phyloP scores from a whole-genome alignment of 2,329 filamentous ascomycete species.

The Fusarium sp. region DNA sequence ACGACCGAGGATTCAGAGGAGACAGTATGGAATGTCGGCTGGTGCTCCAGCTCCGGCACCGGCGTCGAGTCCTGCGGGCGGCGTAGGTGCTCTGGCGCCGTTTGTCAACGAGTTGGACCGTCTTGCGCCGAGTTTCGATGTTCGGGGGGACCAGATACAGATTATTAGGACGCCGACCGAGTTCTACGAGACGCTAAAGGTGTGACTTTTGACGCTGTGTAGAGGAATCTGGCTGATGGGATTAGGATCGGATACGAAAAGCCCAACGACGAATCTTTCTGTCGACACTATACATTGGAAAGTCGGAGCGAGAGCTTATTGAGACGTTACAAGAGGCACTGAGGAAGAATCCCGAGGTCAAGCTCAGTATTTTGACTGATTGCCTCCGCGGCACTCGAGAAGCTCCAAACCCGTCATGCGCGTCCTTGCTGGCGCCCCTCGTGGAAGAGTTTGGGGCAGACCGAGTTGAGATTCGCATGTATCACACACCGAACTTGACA shows the following conservation, averaged over 20 bases:
- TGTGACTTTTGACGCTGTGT: slow-evolving; percentile 47
- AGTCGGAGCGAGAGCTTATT: slow-evolving; percentile 90
- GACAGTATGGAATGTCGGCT: slow-evolving; percentile 55
- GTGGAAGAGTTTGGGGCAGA: slow-evolving; percentile 84
- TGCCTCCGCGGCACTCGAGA: slow-evolving; percentile 92
- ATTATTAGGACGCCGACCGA: slow-evolving; percentile 85
- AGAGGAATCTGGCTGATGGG: slow-evolving; percentile 21
- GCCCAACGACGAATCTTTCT: slow-evolving; percentile 87
- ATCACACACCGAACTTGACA: slow-evolving; percentile 95
- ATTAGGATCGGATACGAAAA: slow-evolving; percentile 80
- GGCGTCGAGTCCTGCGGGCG: slow-evolving; percentile 35
- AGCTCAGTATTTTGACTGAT: slow-evolving; percentile 91
- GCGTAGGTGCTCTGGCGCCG: slow-evolving; percentile 60
- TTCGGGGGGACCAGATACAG: slow-evolving; percentile 82
- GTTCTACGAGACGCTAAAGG: slow-evolving; percentile 93
- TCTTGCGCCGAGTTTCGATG: slow-evolving; percentile 89
- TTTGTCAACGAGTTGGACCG: slow-evolving; percentile 82
- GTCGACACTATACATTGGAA: slow-evolving; percentile 97
- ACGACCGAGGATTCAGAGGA: slow-evolving; percentile 51
- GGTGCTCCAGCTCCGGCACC: slow-evolving; percentile 47
- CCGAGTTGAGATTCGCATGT: slow-evolving; percentile 94
- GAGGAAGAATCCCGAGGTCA: slow-evolving; percentile 77
- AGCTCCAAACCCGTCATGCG: slow-evolving; percentile 85
- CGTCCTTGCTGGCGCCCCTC: slow-evolving; percentile 87
- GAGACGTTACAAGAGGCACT: slow-evolving; percentile 81